A percentile compares a stretch with the other conserved stretches of the same genome.
phyloP scores from a whole-genome alignment of 2,329 filamentous ascomycete genomes.

The Clonostachys rosea region DNA sequence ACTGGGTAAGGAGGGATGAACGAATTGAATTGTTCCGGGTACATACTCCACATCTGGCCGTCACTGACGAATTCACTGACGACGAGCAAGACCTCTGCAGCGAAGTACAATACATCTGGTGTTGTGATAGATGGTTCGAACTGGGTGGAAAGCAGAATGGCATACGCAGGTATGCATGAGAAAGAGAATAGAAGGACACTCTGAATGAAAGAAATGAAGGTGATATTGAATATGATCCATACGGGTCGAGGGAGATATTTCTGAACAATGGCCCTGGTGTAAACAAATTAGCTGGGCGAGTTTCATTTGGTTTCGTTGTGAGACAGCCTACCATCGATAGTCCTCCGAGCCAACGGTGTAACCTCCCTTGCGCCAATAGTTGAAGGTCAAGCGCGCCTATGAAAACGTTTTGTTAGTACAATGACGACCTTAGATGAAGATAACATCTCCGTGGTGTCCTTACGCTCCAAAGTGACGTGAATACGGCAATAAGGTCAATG shows the following conservation, averaged over 20 bases:
- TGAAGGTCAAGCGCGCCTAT: constrained; percentile 80
- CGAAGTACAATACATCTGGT: constrained; percentile 43
- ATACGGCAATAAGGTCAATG: constrained; percentile 67
- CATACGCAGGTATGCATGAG: constrained; percentile 72
- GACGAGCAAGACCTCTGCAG: constrained; percentile 43
- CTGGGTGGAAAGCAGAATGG: constrained; percentile 69
- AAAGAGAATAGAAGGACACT: constrained; percentile 77
- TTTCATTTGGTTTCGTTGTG: neutral
- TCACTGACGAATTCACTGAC: constrained; percentile 77
- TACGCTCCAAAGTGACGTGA: constrained; percentile 77
- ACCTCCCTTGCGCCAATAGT: constrained; percentile 94
- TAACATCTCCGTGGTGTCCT: constrained; percentile 18
- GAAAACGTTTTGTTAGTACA: neutral
- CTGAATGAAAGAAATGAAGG: constrained; percentile 86
- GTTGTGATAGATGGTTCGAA: constrained; percentile 45
- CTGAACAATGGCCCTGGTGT: constrained; percentile 60
- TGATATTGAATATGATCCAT: constrained; percentile 82
- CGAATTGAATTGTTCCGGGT: neutral
- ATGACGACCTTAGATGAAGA: neutral
- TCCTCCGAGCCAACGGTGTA: constrained; percentile 88
- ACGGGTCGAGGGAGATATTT: constrained; percentile 54
- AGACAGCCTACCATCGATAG: constrained; percentile 66
- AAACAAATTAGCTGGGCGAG: neutral
- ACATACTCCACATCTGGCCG: constrained; percentile 82
- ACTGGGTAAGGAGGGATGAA: neutral